Conservation (phyloP, 805 yeast genomes). For the Monosporozyma aquatica region DNA sequence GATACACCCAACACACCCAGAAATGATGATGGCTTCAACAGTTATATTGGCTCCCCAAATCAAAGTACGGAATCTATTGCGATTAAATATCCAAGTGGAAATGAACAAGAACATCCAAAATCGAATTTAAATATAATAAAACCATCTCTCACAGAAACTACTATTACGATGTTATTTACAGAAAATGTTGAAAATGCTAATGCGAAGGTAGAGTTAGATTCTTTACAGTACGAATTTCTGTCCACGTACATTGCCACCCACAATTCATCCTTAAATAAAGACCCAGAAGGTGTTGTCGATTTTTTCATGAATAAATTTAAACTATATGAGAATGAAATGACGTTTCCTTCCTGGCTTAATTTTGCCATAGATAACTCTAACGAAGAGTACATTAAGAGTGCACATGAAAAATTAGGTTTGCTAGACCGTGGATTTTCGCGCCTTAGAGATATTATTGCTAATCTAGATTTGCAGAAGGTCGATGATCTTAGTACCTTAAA, state of each 20-base stretch:
- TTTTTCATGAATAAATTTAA: slow-evolving; percentile 63
- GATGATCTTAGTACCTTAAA: not conserved
- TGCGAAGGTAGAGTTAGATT: slow-evolving; percentile 8
- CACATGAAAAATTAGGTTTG: slow-evolving; percentile 39
- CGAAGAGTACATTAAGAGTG: slow-evolving; percentile 39
- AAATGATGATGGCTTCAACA: too few species aligned
- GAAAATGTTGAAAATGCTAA: not conserved
- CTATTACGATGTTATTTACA: not conserved
- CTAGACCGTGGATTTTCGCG: slow-evolving; percentile 27
- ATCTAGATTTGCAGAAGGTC: slow-evolving; percentile 13
- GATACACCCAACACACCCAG: too few species aligned
- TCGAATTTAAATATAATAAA: too few species aligned
- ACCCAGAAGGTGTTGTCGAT: slow-evolving; percentile 56
- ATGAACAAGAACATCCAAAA: too few species aligned
- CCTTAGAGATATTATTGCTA: slow-evolving; percentile 6
- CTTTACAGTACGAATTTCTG: slow-evolving; percentile 21
- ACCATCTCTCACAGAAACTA: not conserved
- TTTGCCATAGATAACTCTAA: slow-evolving; percentile 42
- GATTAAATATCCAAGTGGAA: too few species aligned
- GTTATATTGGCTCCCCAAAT: too few species aligned
- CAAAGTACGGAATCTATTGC: too few species aligned
- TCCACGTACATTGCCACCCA: slow-evolving; percentile 20
- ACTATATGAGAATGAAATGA: slow-evolving; percentile 55
- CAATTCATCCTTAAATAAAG: slow-evolving; percentile 35
- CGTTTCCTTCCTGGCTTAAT: slow-evolving; percentile 61